Evolutionary conservation across 352 stramenopile species (phyloP).

Genomic region (Phytopythium ostracodes): DNA sequence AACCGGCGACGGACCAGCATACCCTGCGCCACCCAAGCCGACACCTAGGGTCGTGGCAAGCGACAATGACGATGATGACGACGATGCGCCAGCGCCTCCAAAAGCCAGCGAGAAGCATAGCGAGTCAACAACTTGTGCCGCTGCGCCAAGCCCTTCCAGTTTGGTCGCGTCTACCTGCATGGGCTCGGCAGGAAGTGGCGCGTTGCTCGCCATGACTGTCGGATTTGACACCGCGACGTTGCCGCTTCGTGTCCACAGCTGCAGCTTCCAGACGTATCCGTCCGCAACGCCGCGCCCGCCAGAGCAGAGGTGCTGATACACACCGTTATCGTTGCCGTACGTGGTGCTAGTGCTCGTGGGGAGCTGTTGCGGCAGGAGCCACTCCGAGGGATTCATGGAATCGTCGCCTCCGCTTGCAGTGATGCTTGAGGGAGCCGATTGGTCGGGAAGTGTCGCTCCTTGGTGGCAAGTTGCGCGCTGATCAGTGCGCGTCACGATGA

Average conservation of each 20-base stretch:
- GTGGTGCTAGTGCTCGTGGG: background rate
- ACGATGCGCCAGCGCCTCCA: slow-evolving; percentile 80
- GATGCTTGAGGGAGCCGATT: slow-evolving; percentile 34
- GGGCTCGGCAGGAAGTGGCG: slow-evolving; percentile 22
- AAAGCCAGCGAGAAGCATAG: slow-evolving; percentile 90
- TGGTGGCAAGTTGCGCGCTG: slow-evolving; percentile 36
- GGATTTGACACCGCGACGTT: slow-evolving; percentile 82
- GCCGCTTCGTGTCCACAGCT: slow-evolving; percentile 82
- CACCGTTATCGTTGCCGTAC: background rate
- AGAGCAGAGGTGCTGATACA: slow-evolving; percentile 43
- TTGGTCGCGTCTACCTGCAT: slow-evolving; percentile 39
- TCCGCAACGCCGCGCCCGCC: slow-evolving; percentile 73
- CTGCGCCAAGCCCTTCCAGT: slow-evolving; percentile 46
- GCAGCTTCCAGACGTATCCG: slow-evolving; percentile 90
- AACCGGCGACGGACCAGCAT: background rate
- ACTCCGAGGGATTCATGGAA: slow-evolving; percentile 43
- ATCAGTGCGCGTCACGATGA: slow-evolving; percentile 74
- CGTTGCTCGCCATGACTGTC: slow-evolving; percentile 34
- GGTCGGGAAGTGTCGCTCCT: slow-evolving; percentile 55
- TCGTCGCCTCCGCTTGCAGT: slow-evolving; percentile 19
- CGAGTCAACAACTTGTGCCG: slow-evolving; percentile 56
- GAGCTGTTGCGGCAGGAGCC: slow-evolving; percentile 29
- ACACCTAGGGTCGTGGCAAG: slow-evolving; percentile 34
- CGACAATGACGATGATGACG: background rate
- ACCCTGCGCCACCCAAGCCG: slow-evolving; percentile 38